Evolutionary conservation across 371 early-diverging fungal species (phyloP).

Genomic region (Coemansia sp.): DNA sequence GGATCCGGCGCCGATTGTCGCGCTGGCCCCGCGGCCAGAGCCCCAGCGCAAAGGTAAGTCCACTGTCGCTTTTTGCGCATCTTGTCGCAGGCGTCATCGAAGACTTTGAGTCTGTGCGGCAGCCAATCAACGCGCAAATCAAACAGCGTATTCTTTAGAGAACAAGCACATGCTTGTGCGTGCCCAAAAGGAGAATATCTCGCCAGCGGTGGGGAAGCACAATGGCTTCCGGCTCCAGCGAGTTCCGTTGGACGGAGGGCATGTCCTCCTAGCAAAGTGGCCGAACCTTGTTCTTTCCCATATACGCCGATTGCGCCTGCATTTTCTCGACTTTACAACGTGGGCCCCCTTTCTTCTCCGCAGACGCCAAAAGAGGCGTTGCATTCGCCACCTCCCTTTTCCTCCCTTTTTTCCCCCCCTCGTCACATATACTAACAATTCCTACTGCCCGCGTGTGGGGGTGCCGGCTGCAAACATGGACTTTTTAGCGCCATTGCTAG

Average conservation of each 20-base stretch:
- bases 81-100: neutral
- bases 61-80: neutral
- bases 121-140: slow-evolving; percentile 9
- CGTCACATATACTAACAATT: too few species aligned
- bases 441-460: neutral
- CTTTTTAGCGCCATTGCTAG: slow-evolving; percentile 22
- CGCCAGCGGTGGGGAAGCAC: neutral
- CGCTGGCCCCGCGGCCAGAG: slow-evolving; percentile 1
- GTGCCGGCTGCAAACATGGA: slow-evolving; percentile 18
- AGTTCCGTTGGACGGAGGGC: too few species aligned
- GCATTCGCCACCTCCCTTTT: too few species aligned
- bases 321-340: neutral
- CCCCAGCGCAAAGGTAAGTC: slow-evolving; percentile 13
- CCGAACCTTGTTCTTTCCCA: neutral
- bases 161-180: slow-evolving; percentile 3
- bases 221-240: neutral
- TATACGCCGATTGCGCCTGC: neutral
- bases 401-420: too few species aligned
- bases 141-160: slow-evolving; percentile 3
- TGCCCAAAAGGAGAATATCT: slow-evolving; percentile 6
- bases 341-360: neutral
- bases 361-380: neutral
- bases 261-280: too few species aligned
- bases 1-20: slow-evolving; percentile 4
- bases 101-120: neutral